These are phyloP conservation scores for Lipomyces spencermartinsiae DNA, from an alignment of 805 yeast genomes.

Conservation along the genomic window DNA sequence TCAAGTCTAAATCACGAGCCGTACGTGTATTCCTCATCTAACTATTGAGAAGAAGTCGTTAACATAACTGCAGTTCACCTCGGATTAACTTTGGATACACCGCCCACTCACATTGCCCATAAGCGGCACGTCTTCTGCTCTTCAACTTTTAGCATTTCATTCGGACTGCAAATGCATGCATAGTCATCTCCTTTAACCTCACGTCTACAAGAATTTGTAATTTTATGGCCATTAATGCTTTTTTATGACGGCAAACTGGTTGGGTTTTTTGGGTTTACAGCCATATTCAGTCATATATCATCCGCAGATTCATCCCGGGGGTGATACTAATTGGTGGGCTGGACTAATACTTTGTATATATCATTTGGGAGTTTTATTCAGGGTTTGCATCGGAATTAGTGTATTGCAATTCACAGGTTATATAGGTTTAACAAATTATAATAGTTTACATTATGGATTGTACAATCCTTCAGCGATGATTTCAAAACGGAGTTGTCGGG, in stretches of 20 bases:
- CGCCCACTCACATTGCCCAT: constrained; percentile 26
- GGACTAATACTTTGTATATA: neutral
- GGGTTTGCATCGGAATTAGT: neutral
- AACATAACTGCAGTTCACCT: constrained; percentile 6
- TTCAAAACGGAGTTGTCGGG: neutral
- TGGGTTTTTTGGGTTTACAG: neutral
- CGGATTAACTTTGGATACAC: constrained; percentile 17
- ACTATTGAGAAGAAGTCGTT: neutral
- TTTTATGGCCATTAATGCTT: neutral
- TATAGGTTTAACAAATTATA: neutral
- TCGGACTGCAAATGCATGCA: too few relatives aligned
- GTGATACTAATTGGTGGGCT: neutral
- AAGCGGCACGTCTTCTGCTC: neutral
- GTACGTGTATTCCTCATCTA: constrained; percentile 15
- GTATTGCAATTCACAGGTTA: neutral
- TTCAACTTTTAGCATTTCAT: neutral
- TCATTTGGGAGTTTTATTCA: neutral
- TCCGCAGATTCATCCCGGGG: neutral
- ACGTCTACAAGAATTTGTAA: neutral
- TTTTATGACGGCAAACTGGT: neutral
- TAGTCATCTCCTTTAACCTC: neutral
- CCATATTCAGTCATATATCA: neutral
- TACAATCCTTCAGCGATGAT: too few relatives aligned
- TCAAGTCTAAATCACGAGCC: constrained; percentile 23
- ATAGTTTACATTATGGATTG: neutral